Percentiles rank a stretch among this genome's conserved stretches.
Evolutionary conservation across 2,329 filamentous ascomycete genomes (phyloP).

Genomic region (Cordyceps javanica): DNA sequence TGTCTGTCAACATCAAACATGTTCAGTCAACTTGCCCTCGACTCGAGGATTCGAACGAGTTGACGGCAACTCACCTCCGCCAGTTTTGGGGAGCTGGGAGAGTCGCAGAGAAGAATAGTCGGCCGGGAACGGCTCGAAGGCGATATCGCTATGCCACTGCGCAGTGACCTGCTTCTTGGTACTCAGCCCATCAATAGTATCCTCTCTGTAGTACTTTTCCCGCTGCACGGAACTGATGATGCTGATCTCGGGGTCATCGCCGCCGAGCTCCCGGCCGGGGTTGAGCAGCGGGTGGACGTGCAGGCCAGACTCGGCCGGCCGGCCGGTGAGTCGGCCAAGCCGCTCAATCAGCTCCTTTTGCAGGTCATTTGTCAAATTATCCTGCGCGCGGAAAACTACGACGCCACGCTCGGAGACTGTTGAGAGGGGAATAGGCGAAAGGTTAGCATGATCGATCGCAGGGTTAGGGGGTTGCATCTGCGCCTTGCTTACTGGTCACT

Average conservation of each 20-base stretch:
- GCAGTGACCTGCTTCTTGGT: conserved; percentile 39
- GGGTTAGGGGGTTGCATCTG: too few relatives aligned
- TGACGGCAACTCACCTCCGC: conserved; percentile 37
- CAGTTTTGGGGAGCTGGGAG: conserved; percentile 46
- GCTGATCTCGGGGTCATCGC: conserved; percentile 54
- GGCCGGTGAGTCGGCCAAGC: conserved; percentile 52
- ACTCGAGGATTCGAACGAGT: not conserved
- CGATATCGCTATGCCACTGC: conserved; percentile 58
- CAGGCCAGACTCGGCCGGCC: conserved; percentile 47
- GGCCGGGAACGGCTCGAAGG: conserved; percentile 56
- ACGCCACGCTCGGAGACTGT: conserved; percentile 63
- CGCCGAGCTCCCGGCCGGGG: conserved; percentile 45
- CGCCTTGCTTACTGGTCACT: conserved; percentile 57
- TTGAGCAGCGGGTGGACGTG: conserved; percentile 57
- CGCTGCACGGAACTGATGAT: conserved; percentile 53
- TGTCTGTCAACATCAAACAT: conserved; percentile 31
- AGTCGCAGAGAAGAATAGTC: conserved; percentile 57
- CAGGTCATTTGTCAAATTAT: conserved; percentile 53
- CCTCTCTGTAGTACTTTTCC: conserved; percentile 41
- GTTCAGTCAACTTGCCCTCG: not conserved
- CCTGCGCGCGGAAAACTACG: conserved; percentile 63
- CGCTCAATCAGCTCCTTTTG: conserved; percentile 60
- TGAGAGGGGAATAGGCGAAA: not conserved
- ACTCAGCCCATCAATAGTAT: conserved; percentile 28
- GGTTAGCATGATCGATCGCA: too few relatives aligned